Evolutionary conservation across 2,329 filamentous ascomycete species (phyloP), one percentile per base, ranked within the genome.

Genomic region (Rhytidhysteron rufulum): DNA sequence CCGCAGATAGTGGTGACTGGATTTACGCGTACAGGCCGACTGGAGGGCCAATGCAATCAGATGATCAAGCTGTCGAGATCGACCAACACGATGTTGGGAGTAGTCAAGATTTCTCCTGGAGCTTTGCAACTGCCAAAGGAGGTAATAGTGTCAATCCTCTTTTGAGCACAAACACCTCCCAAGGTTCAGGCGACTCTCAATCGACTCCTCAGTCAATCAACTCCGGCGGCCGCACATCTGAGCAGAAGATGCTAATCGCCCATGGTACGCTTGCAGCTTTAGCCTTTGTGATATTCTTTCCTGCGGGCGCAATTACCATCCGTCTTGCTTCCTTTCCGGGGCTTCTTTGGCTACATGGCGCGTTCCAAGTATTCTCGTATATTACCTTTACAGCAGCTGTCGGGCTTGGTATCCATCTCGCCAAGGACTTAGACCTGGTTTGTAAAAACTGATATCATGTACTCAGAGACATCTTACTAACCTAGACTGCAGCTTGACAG

Each of bases 351-450:
- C 50, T 72, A 17, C 70, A 73, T 40, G 69, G 60, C 18, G 63
- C 51, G 0, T 58, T 75, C 31, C 77, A 81, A 49, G 39, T 71
- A 2, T 56, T 77, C 33, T 69, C 69, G 2, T 69, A 78, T 40
- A 37, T 70, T 8, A 44, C 77, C 24, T 71, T 66, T 40, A 67
- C 75, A 38, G 68, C 65, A 1, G 77, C 70, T 0, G 67, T 76
- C 33, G 75, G 71, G 2, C 50, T 79, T 0, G 78, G 78, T 4
- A 58, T 79, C 31, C 70, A 69, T 20, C 55, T 80, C 11, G 74
- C 71, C 2, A 60, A 53, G 1, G 54, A 68, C 11, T 47, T 69
- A 17, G 47, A 57, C 31, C 25, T 54, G 19, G 60, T 62, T 47
- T 53, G 57, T 49, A 18, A 9, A 10, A 15, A 22, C 17, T 27